Percentiles rank a stretch among this genome's conserved stretches.
phyloP scores from a whole-genome alignment of 495 filamentous ascomycete genomes.

The Xylaria telfairii region DNA sequence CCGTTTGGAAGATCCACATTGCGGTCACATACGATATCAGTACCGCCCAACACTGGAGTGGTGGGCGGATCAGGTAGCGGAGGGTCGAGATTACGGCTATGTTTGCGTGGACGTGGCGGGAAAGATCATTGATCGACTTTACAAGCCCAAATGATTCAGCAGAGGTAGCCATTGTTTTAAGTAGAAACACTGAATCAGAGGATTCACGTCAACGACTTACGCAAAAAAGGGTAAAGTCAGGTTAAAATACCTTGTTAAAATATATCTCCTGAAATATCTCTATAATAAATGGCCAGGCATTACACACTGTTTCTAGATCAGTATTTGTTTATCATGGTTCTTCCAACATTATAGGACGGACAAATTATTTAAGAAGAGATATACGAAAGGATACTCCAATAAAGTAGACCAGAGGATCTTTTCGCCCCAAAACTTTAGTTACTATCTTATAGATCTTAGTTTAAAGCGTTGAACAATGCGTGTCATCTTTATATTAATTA shows the following conservation, averaged over 20 bases:
- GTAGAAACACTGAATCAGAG: neutral
- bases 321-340: no score
- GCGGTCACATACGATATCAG: constrained; percentile 40
- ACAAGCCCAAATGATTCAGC: neutral
- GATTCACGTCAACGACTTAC: neutral
- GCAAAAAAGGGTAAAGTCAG: neutral
- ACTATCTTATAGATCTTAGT: no score
- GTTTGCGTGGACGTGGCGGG: constrained; percentile 46
- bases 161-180: neutral
- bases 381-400: no score
- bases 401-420: no score
- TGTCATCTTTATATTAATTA: no score
- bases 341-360: no score
- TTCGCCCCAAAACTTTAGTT: no score
- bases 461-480: no score
- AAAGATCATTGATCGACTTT: constrained; percentile 36
- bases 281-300: neutral
- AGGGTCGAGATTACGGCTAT: constrained; percentile 49
- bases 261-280: neutral
- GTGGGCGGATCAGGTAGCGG: constrained; percentile 49
- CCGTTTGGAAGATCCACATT: constrained; percentile 17
- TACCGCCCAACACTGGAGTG: constrained; percentile 50
- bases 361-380: no score
- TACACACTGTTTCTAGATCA: no score
- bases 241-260: neutral